phyloP scores from a whole-genome alignment of 1,284 basidiomycete genomes.

The Ganoderma leucocontextum region DNA sequence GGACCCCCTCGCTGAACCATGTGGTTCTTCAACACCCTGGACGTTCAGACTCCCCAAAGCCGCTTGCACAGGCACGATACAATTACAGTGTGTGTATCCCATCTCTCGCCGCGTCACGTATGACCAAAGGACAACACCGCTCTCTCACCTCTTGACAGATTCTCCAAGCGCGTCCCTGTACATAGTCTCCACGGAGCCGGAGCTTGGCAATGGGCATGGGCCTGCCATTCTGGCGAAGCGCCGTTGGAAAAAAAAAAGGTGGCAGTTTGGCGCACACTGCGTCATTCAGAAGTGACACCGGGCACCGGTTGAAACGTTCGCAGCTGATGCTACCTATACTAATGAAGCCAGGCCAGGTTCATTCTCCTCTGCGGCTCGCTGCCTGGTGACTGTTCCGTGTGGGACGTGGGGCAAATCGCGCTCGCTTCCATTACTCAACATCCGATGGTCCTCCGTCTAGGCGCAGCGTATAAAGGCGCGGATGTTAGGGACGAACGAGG shows the following conservation, averaged over 20 bases:
- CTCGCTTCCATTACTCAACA: not conserved
- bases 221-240: not conserved
- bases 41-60: not conserved
- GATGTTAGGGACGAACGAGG: not conserved
- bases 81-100: not conserved
- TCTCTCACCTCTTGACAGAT: not conserved
- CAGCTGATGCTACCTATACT: not conserved
- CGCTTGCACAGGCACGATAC: not conserved
- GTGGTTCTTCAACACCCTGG: not conserved
- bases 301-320: not conserved
- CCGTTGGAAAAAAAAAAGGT: not conserved
- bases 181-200: not conserved
- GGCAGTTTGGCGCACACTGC: constrained; percentile 9
- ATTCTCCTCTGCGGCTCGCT: not conserved
- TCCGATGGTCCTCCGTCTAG: not conserved
- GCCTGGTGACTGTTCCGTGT: not conserved
- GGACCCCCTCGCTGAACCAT: not conserved
- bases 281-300: not conserved
- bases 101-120: not conserved
- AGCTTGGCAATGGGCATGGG: not conserved
- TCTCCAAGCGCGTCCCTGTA: not conserved
- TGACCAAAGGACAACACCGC: not conserved
- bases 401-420: not conserved
- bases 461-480: not conserved
- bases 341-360: not conserved